Base-by-base conservation (phyloP, 2,329 filamentous ascomycete genomes). In the Nannizzia gypsea region DNA sequence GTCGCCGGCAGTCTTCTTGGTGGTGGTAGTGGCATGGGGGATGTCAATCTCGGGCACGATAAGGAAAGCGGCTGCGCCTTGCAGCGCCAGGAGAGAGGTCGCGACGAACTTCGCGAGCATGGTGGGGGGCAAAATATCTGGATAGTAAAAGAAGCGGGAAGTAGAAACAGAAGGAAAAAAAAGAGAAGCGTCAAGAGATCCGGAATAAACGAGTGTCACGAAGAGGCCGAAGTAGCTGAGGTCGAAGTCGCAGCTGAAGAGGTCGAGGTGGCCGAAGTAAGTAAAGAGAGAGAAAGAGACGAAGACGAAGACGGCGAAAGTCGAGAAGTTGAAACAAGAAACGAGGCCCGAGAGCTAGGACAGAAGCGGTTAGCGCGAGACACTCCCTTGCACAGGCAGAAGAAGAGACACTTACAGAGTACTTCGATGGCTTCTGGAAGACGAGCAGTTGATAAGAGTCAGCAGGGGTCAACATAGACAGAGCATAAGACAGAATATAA, bases 81-180 rank as follows among this genome's bases (percentile, higher is more conserved):
- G 64, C 31, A 75, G 64, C 42, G 70, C 71, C 52, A 72, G 63
- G 20, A 67, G 66, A 63, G 70, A 68, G 62, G 69, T 70, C 56
- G 73, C 63, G 44, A 73, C 63, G 48, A 73, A 63, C 59, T 71
- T 73, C 60, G 69, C 69, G 62, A 73, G 62, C 61, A 70, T 67
- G 71, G 73, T 75, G 61, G 62, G 44, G 28, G 31, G 24, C 9
- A 44, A 57, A 8, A 52, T 6, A 20, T 24, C 17, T 38, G 20
- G 52, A 15, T 8, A 57, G 3, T 28, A 17, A 28, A 13, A 26
- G 2, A 31, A 52, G 15, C n/a, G 6, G 20, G 22, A 24, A 22
- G 5, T 6, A 52, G 22, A 28, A 3, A 24, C 15, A 52, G 40
- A 46, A 15, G 20, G n/a, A 5, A 5, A 11, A 56, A 20, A 56